phyloP scores from a whole-genome alignment of 495 filamentous ascomycete genomes.

The Talaromyces ruber region DNA sequence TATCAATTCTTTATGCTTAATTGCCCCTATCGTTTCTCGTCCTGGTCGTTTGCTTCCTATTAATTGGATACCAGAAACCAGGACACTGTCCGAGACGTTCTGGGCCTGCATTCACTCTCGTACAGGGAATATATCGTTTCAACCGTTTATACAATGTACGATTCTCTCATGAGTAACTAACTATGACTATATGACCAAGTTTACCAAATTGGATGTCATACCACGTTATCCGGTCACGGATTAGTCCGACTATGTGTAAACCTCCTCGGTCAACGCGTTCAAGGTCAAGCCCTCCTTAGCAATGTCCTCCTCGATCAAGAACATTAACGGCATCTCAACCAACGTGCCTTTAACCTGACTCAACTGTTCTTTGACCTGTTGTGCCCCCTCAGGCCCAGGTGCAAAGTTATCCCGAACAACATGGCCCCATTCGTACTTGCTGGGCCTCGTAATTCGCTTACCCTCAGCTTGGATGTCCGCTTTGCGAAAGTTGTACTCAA shows the following conservation, averaged over 20 bases:
- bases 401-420: constrained; percentile 75
- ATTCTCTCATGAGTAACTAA: not conserved
- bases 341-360: constrained; percentile 67
- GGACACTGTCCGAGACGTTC: not conserved
- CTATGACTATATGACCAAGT: not conserved
- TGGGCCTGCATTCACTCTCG: not conserved
- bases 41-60: not conserved
- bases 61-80: not conserved
- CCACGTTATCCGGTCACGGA: not conserved
- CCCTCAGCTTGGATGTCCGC: constrained; percentile 37
- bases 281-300: constrained; percentile 74
- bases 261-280: constrained; percentile 72
- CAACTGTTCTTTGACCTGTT: constrained; percentile 76
- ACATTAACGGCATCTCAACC: constrained; percentile 89
- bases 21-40: not conserved
- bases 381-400: constrained; percentile 47
- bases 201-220: not conserved
- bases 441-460: constrained; percentile 28
- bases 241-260: constrained; percentile 59
- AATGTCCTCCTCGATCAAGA: constrained; percentile 80
- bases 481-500: constrained; percentile 60
- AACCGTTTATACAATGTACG: not conserved
- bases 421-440: constrained; percentile 67
- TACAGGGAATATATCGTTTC: not conserved
- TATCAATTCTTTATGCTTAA: not conserved